A percentile compares a stretch with the other conserved stretches of the same genome.
Conservation (phyloP, 2,329 filamentous ascomycete species). For the Ceratocystiopsis brevicomis region DNA sequence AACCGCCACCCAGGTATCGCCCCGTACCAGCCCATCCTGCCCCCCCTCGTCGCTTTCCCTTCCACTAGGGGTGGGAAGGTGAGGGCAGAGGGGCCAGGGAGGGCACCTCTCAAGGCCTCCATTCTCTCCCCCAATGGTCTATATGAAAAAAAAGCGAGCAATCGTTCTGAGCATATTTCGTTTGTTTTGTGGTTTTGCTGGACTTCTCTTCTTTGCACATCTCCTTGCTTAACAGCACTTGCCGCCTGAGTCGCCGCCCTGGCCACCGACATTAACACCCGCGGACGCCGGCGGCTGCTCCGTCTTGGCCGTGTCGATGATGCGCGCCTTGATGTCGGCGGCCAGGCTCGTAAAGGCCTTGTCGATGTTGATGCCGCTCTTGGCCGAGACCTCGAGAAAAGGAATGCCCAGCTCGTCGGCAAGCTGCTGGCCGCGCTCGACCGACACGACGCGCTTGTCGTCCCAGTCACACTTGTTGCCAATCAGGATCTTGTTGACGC, state of each 20-base stretch:
- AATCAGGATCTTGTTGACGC: slow-evolving; percentile 98
- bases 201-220: too few species aligned
- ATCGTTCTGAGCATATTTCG: too few species aligned
- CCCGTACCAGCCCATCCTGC: slow-evolving; percentile 1
- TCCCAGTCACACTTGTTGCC: slow-evolving; percentile 99
- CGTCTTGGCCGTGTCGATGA: slow-evolving; percentile 77
- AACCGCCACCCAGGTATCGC: slow-evolving; percentile 6
- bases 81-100: too few species aligned
- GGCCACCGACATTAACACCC: slow-evolving; percentile 51
- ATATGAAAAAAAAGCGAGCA: neutral
- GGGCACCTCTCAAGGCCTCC: too few species aligned
- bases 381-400: slow-evolving; percentile 95
- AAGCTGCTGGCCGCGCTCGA: slow-evolving; percentile 78
- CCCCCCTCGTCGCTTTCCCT: neutral
- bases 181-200: too few species aligned
- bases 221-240: slow-evolving; percentile 51
- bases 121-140: too few species aligned
- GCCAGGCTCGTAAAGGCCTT: slow-evolving; percentile 95
- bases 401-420: slow-evolving; percentile 93
- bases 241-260: slow-evolving; percentile 34
- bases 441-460: slow-evolving; percentile 89
- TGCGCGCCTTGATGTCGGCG: slow-evolving; percentile 92
- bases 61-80: too few species aligned
- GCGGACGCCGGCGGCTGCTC: slow-evolving; percentile 35
- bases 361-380: slow-evolving; percentile 99